A percentile compares a stretch with the other conserved stretches of the same genome.
These are phyloP conservation scores for Mycena crocata DNA, from an alignment of 768 basidiomycete genomes.

Conservation along the genomic window DNA sequence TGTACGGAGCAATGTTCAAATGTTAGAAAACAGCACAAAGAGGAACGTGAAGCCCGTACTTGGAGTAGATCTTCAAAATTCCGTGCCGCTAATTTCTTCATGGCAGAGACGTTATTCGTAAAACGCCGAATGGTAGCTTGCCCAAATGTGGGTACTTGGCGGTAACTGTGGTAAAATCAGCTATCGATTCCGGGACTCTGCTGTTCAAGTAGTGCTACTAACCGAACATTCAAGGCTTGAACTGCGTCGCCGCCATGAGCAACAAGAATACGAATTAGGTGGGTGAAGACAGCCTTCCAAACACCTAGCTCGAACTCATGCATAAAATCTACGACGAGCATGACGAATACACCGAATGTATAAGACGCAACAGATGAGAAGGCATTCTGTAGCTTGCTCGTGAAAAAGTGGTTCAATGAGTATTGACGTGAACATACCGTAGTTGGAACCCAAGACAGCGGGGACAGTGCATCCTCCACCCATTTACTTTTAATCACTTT, in stretches of 20 bases:
- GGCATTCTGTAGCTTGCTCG: conserved; percentile 38
- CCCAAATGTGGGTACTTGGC: conserved; percentile 39
- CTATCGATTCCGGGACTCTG: not conserved
- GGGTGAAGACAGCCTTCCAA: conserved; percentile 46
- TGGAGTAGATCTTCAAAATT: conserved; percentile 55
- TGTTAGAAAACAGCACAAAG: not conserved
- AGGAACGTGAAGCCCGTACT: conserved; percentile 31
- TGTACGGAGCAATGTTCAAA: too few species aligned
- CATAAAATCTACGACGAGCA: conserved; percentile 47
- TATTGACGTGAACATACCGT: conserved; percentile 5
- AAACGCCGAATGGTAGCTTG: conserved; percentile 45
- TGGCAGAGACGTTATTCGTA: conserved; percentile 42
- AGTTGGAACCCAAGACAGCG: conserved; percentile 28
- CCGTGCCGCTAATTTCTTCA: conserved; percentile 46
- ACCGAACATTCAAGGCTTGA: conserved; percentile 40
- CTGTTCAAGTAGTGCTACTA: not conserved
- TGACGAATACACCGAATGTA: conserved; percentile 38
- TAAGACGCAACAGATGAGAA: conserved; percentile 36
- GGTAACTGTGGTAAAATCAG: conserved; percentile 30
- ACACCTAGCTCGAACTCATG: conserved; percentile 53
- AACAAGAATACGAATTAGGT: conserved; percentile 45
- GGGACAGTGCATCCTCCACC: conserved; percentile 25
- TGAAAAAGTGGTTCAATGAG: too few species aligned
- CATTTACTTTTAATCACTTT: not conserved
- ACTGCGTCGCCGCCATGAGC: conserved; percentile 25